Percentiles rank a stretch among this genome's conserved stretches.
phyloP scores from a whole-genome alignment of 257 asterid genomes.

The Paulownia fortunei region DNA sequence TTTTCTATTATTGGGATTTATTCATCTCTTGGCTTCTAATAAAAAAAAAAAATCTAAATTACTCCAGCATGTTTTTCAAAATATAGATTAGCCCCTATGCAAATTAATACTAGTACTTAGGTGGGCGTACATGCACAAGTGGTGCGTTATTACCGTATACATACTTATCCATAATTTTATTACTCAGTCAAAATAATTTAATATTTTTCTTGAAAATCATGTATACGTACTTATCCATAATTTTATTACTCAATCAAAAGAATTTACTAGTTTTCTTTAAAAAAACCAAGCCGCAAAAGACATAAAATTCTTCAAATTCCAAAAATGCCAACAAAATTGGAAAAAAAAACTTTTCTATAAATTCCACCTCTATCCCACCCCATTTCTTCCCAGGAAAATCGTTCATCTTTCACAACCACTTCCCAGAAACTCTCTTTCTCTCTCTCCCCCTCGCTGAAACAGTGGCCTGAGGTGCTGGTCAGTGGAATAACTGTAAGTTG shows the following conservation, averaged over 20 bases:
- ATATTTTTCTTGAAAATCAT: no score
- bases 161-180: no score
- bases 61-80: no score
- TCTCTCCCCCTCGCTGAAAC: conserved; percentile 8
- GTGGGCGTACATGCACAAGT: no score
- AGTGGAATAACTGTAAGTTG: conserved; percentile 18
- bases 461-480: neutral
- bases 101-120: no score
- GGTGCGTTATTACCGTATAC: no score
- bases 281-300: neutral
- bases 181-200: no score
- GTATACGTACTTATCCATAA: neutral
- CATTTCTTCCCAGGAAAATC: neutral
- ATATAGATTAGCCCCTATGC: no score
- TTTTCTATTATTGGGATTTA: no score
- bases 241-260: conserved; percentile 16
- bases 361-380: conserved; percentile 22
- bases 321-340: neutral
- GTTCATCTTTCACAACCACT: no score
- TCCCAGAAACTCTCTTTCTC: neutral
- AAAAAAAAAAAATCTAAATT: no score
- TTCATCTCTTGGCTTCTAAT: no score
- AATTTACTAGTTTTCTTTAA: neutral
- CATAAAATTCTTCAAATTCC: neutral
- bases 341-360: conserved; percentile 23